Percentiles rank a stretch among this genome's conserved stretches.
phyloP scores from a whole-genome alignment of 106 monocot genomes.

The Dioscorea dumetorum region DNA sequence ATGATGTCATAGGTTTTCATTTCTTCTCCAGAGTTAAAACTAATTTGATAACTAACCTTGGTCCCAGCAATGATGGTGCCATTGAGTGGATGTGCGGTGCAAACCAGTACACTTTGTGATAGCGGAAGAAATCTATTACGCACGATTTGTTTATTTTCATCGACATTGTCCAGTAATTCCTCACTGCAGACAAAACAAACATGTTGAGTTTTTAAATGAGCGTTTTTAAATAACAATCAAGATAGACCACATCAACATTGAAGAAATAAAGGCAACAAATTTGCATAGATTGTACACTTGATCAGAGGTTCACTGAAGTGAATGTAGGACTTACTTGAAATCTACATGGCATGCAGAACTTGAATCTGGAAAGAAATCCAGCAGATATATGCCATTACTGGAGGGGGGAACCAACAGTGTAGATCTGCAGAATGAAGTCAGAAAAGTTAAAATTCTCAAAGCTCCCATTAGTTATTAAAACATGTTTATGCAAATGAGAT shows the following conservation, averaged over 20 bases:
- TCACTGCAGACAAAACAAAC: conserved; percentile 30
- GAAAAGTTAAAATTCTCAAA: not conserved
- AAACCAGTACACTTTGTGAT: conserved; percentile 46
- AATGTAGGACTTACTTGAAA: conserved; percentile 33
- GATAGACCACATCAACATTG: not conserved
- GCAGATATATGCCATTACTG: conserved; percentile 50
- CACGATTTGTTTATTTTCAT: conserved; percentile 14
- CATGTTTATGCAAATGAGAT: not conserved
- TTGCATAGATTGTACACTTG: not conserved
- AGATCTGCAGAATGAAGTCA: conserved; percentile 41
- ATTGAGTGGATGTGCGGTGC: conserved; percentile 73
- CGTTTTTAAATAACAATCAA: not conserved
- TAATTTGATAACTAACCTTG: conserved; percentile 29
- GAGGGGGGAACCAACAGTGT: conserved; percentile 62
- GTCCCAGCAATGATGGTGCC: conserved; percentile 79
- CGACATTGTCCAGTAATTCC: conserved; percentile 12
- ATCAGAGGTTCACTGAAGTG: not conserved
- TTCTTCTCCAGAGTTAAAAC: not conserved
- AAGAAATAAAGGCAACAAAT: not conserved
- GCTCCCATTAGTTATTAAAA: not conserved
- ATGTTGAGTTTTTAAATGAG: not conserved
- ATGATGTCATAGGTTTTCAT: not conserved
- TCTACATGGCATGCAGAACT: conserved; percentile 80
- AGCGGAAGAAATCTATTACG: conserved; percentile 43
- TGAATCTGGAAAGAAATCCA: conserved; percentile 68